These are phyloP conservation scores for Komagataella mondaviorum DNA, from an alignment of 805 yeast species.

Conservation along the genomic window DNA sequence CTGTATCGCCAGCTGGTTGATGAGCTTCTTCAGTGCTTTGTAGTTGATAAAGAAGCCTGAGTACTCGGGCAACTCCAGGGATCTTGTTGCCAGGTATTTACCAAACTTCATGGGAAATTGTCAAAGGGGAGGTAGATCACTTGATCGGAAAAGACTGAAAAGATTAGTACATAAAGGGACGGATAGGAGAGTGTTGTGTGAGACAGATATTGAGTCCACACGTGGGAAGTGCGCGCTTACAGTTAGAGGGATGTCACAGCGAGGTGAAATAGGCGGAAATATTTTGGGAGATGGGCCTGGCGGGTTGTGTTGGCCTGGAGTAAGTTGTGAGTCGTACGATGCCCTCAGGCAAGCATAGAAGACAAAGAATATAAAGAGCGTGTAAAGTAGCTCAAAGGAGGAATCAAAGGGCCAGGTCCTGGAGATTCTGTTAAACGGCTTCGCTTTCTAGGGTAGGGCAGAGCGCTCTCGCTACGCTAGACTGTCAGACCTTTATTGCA, in stretches of 20 bases:
- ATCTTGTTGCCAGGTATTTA: conserved; percentile 86
- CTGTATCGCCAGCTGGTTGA: conserved; percentile 51
- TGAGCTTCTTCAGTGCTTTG: conserved; percentile 84
- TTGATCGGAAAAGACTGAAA: background rate
- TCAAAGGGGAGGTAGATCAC: background rate
- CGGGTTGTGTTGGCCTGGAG: no score
- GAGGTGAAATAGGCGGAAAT: background rate
- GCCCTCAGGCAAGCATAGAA: no score
- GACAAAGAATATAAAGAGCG: no score
- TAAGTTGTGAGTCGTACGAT: no score
- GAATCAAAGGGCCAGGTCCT: no score
- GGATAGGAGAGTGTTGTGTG: background rate
- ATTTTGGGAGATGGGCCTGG: background rate
- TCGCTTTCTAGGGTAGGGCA: no score
- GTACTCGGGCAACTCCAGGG: conserved; percentile 89
- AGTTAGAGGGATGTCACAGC: background rate
- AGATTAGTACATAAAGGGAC: background rate
- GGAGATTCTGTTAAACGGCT: no score
- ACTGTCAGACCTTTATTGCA: no score
- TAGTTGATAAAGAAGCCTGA: conserved; percentile 89
- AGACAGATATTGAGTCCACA: background rate
- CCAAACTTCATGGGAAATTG: conserved; percentile 65
- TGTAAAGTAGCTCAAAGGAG: no score
- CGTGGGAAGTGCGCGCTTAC: background rate
- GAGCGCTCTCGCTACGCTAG: no score